These are phyloP conservation scores for Penicillium sp. DNA, from an alignment of 2,329 filamentous ascomycete genomes.

Conservation along the genomic window DNA sequence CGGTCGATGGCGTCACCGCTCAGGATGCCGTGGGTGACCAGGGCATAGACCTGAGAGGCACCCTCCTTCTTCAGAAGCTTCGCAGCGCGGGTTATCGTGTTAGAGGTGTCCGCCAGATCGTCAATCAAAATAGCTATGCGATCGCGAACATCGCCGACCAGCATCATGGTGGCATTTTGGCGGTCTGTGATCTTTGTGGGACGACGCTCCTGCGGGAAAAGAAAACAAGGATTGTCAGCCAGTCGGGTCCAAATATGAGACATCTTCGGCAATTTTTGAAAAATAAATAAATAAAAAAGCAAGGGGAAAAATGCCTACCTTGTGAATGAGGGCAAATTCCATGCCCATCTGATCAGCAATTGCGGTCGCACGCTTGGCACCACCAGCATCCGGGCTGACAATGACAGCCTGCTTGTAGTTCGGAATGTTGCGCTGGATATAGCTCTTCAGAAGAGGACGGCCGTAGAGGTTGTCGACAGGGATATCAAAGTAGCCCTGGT, in stretches of 20 bases:
- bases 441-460: slow-evolving; percentile 60
- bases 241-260: background rate
- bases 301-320: slow-evolving; percentile 61
- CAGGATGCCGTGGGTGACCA: slow-evolving; percentile 93
- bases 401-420: slow-evolving; percentile 86
- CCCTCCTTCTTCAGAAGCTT: slow-evolving; percentile 95
- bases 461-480: slow-evolving; percentile 97
- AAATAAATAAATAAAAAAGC: slow-evolving; percentile 20
- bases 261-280: background rate
- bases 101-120: slow-evolving; percentile 92
- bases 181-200: slow-evolving; percentile 86
- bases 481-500: slow-evolving; percentile 98
- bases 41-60: slow-evolving; percentile 85
- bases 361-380: slow-evolving; percentile 91
- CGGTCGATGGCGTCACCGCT: slow-evolving; percentile 93
- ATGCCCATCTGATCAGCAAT: slow-evolving; percentile 93
- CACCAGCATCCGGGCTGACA: slow-evolving; percentile 94
- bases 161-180: slow-evolving; percentile 84
- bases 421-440: slow-evolving; percentile 78
- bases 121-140: slow-evolving; percentile 89
- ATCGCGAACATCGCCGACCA: slow-evolving; percentile 82
- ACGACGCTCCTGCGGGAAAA: slow-evolving; percentile 71
- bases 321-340: slow-evolving; percentile 97
- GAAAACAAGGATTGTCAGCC: background rate
- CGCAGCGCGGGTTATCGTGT: slow-evolving; percentile 94